phyloP scores from a whole-genome alignment of 2,329 filamentous ascomycete species.

The Aspergillus spinulosporus region DNA sequence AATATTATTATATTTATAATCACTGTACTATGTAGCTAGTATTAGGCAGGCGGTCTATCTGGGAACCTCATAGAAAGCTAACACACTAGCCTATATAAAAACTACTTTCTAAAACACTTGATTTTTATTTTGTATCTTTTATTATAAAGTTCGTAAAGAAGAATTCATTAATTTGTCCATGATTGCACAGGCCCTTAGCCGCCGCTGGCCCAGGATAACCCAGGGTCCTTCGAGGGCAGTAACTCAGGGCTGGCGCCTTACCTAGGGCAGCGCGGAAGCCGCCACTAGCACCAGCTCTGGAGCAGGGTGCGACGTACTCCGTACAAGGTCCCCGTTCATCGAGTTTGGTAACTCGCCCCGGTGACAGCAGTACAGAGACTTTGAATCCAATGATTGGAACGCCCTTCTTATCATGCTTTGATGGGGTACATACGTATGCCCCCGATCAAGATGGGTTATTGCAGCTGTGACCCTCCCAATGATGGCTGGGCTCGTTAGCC shows the following conservation, averaged over 20 bases:
- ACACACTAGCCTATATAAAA: too few species aligned
- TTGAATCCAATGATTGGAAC: slow-evolving; percentile 17
- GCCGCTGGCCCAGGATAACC: slow-evolving; percentile 2
- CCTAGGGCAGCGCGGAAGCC: slow-evolving; percentile 11
- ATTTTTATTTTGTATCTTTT: too few species aligned
- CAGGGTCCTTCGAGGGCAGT: slow-evolving; percentile 7
- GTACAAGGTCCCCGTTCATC: slow-evolving; percentile 3
- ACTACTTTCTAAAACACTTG: too few species aligned
- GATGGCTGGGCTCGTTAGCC: slow-evolving; percentile 15
- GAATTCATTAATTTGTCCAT: too few species aligned
- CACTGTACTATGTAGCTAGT: too few species aligned
- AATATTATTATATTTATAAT: too few species aligned
- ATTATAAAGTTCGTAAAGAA: too few species aligned
- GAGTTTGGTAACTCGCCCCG: slow-evolving; percentile 2
- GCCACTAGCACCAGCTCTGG: slow-evolving; percentile 7
- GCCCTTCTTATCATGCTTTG: slow-evolving; percentile 21
- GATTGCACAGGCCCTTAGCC: neutral
- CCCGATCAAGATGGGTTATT: neutral
- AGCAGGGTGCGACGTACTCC: slow-evolving; percentile 16
- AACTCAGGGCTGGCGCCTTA: slow-evolving; percentile 8
- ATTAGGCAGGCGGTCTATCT: too few species aligned
- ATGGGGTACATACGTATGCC: slow-evolving; percentile 9
- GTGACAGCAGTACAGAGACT: slow-evolving; percentile 13
- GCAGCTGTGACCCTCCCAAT: neutral
- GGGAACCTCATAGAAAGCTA: too few species aligned